These are phyloP conservation scores for Taiwanofungus camphoratus DNA, from an alignment of 1,284 basidiomycete species.

Conservation along the genomic window DNA sequence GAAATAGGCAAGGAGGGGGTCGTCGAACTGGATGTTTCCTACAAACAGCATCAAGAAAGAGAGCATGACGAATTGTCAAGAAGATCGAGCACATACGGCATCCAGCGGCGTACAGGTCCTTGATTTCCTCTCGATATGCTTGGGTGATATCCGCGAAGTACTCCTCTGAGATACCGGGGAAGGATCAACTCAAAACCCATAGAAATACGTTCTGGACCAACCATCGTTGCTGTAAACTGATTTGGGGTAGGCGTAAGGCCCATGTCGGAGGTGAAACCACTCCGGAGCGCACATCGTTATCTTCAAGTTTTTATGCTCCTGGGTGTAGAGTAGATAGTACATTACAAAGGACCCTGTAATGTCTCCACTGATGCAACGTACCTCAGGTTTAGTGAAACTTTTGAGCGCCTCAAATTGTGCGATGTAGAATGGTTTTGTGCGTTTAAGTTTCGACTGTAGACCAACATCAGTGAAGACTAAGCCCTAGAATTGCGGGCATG, in stretches of 20 bases:
- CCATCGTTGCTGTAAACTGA: constrained; percentile 60
- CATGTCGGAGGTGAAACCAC: constrained; percentile 74
- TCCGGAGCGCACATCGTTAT: constrained; percentile 72
- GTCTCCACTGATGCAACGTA: no score
- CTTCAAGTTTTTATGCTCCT: constrained; percentile 67
- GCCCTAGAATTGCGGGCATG: neutral
- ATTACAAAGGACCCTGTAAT: no score
- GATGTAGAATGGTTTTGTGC: constrained; percentile 59
- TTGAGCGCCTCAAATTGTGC: constrained; percentile 58
- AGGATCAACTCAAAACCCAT: neutral
- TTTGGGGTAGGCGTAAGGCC: constrained; percentile 54
- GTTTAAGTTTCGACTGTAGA: constrained; percentile 57
- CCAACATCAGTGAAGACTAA: no score
- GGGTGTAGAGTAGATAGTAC: no score
- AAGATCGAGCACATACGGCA: constrained; percentile 56
- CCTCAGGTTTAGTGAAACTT: constrained; percentile 46
- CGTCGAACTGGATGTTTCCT: constrained; percentile 73
- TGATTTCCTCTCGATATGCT: constrained; percentile 69
- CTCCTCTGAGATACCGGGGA: constrained; percentile 38
- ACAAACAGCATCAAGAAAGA: neutral
- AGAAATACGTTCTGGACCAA: constrained; percentile 18
- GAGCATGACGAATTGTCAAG: no score
- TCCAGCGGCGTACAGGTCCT: constrained; percentile 66
- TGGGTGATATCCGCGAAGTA: constrained; percentile 70
- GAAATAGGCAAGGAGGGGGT: constrained; percentile 65